Evolutionary conservation across 352 stramenopile genomes (phyloP).

Genomic region (Pseudoperonospora humuli): DNA sequence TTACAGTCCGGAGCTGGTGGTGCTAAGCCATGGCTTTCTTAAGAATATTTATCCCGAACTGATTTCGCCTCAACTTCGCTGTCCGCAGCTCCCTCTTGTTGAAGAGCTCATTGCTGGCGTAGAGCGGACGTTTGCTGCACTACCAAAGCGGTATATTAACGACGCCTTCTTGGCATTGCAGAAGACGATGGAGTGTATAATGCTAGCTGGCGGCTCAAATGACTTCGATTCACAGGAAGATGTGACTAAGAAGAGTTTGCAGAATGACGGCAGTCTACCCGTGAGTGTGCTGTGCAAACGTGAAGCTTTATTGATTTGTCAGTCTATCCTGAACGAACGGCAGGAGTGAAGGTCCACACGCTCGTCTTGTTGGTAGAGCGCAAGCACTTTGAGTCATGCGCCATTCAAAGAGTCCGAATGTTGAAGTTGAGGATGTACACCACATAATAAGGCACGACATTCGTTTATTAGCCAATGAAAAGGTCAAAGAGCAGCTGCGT

Average conservation of each 20-base stretch:
- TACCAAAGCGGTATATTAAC: constrained; percentile 18
- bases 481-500: background rate
- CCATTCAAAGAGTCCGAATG: too few species aligned
- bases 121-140: constrained; percentile 17
- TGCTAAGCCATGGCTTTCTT: constrained; percentile 27
- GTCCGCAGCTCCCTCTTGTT: constrained; percentile 7
- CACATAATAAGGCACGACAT: constrained; percentile 10
- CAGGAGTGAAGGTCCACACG: background rate
- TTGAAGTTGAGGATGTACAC: constrained; percentile 3
- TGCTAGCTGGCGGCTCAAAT: constrained; percentile 29
- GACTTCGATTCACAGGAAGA: constrained; percentile 21
- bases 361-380: background rate
- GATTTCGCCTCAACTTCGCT: constrained; percentile 5
- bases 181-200: constrained; percentile 35
- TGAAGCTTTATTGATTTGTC: constrained; percentile 19
- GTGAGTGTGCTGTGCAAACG: constrained; percentile 30
- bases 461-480: constrained; percentile 16
- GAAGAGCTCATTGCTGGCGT: constrained; percentile 20
- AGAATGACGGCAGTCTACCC: constrained; percentile 28
- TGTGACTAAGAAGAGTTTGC: constrained; percentile 26
- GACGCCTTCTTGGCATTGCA: constrained; percentile 24
- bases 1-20: constrained; percentile 31
- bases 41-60: constrained; percentile 20
- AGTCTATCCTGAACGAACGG: constrained; percentile 9
- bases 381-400: too few species aligned